Evolutionary conservation across 202 grass and related monocot species (phyloP).

Genomic region (Digitaria exilis): DNA sequence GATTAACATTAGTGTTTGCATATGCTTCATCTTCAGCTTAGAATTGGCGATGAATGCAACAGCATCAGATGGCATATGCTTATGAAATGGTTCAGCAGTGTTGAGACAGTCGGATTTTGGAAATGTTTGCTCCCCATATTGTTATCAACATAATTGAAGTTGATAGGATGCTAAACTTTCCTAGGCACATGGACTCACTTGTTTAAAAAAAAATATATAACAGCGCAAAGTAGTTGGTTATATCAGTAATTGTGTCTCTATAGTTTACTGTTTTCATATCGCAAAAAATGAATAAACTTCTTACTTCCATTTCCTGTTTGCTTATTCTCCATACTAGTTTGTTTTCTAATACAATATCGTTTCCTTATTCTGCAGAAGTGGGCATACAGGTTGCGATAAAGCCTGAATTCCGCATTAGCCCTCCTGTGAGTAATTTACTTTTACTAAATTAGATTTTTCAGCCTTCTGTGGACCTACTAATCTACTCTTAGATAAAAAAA

Average conservation of each 20-base stretch:
- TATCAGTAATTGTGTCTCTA: not conserved
- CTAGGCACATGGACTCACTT: not conserved
- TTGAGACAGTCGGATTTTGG: not conserved
- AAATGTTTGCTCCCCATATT: not conserved
- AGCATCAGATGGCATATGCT: not conserved
- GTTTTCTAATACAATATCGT: constrained; percentile 30
- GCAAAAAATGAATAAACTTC: not conserved
- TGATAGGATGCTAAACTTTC: not conserved
- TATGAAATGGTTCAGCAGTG: not conserved
- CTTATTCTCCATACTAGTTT: not conserved
- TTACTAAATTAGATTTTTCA: constrained; percentile 1
- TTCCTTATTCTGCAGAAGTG: constrained; percentile 46
- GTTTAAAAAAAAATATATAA: not conserved
- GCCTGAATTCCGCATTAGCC: constrained; percentile 80
- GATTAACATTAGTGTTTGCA: not conserved
- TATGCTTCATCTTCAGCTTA: not conserved
- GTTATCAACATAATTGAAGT: not conserved
- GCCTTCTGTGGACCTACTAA: not conserved
- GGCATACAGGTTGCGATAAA: constrained; percentile 85
- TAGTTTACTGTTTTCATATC: not conserved
- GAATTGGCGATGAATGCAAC: not conserved
- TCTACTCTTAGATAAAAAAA: constrained; percentile 7
- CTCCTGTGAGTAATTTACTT: constrained; percentile 69
- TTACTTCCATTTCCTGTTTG: not conserved
- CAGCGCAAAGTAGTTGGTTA: not conserved